Evolutionary conservation across 345 rosid genomes (phyloP), one percentile per base, ranked within the genome.

Genomic region (Eucalyptus curtisii): DNA sequence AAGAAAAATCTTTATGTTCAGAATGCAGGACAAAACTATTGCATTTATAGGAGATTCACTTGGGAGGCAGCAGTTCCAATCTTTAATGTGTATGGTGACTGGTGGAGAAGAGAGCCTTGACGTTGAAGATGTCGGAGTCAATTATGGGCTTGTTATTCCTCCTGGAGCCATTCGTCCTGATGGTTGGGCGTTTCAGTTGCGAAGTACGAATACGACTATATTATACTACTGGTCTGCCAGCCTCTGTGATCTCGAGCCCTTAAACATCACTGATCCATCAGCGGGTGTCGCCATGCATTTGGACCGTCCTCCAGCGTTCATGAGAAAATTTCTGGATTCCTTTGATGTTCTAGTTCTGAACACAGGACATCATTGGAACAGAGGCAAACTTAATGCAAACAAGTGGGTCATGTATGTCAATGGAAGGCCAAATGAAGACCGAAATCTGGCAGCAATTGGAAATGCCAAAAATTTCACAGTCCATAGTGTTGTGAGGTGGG

Each of bases 31-130:
- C 91, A 95, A 94, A 93, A 94, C 98, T 13, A 93, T 95, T 85
- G 98, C 97, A n/a, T 95, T 96, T 86, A 87, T 96, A 40, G 97
- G 98, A 90, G 97, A 96, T 91, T 96, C 97, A n/a, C 90, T 96
- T 66, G 98, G 97, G 42, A 93, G 99, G 89, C 96, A 94, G 89
- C 97, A 95, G 87, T 95, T 95, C 90, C 97, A 94, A 33, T 96
- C 98, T 59, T 61, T 96, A 71, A 95, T 95, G 96, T 95, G 99
- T 85, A 94, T 96, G 96, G 94, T 93, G 90, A 93, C 93, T 25
- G 98, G 96, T 31, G 98, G 96, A 30, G 90, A 91, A 92, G 90
- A 90, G 61, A 93, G 90, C 80, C 92, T 90, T 25, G 93, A 93
- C 31, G 96, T 96, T 68, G 91, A 95, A 92, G 94, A 95, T 86